Conservation (phyloP, 2,329 filamentous ascomycete genomes). For the Xylaria sp. region DNA sequence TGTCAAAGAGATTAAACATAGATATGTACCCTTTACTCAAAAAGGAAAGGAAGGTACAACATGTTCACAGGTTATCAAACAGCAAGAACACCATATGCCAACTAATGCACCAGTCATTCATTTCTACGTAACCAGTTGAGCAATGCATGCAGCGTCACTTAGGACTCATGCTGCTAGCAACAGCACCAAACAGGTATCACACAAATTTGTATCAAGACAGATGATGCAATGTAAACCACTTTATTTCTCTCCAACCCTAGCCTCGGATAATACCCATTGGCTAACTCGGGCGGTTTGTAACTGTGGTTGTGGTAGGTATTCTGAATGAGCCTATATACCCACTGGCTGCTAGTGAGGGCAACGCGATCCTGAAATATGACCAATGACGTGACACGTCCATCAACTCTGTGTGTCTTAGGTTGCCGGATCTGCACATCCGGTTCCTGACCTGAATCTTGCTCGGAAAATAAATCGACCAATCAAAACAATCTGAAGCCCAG, state of each 20-base stretch:
- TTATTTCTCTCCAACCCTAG: neutral
- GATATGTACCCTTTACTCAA: too few species aligned
- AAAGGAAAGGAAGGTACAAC: too few species aligned
- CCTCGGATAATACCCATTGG: neutral
- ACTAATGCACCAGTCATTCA: too few species aligned
- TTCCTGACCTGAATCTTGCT: constrained; percentile 13
- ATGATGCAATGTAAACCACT: neutral
- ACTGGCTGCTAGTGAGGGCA: constrained; percentile 5
- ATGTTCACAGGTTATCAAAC: too few species aligned
- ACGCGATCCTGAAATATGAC: neutral
- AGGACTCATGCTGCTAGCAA: neutral
- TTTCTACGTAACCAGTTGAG: neutral
- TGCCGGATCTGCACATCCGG: constrained; percentile 1
- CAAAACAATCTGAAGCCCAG: constrained; percentile 22
- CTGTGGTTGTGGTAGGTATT: neutral
- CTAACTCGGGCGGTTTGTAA: neutral
- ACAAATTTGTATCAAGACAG: neutral
- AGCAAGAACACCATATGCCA: neutral
- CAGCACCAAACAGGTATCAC: neutral
- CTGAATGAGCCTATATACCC: neutral
- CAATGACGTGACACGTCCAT: constrained; percentile 7
- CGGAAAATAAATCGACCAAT: constrained; percentile 6
- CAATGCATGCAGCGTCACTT: neutral
- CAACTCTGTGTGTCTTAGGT: constrained; percentile 2
- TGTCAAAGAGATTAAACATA: too few species aligned